phyloP scores from a whole-genome alignment of 768 basidiomycete genomes.

The Hortiboletus flavorubellus region DNA sequence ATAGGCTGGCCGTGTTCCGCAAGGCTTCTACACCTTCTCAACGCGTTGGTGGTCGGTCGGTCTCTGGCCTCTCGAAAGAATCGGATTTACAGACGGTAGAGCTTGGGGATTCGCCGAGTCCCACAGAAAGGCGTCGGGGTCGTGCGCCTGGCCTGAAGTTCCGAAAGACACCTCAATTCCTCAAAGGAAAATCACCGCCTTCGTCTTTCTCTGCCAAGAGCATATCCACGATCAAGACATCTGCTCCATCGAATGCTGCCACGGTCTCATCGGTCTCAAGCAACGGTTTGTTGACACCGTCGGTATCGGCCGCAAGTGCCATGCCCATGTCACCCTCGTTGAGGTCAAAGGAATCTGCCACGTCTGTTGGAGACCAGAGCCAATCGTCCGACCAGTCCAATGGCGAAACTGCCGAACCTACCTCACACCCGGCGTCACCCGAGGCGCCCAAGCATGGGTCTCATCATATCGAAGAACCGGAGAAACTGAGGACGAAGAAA shows the following conservation, averaged over 20 bases:
- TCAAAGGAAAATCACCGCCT: constrained; percentile 65
- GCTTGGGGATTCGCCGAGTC: constrained; percentile 41
- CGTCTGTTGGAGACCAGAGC: constrained; percentile 68
- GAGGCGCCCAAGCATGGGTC: constrained; percentile 31
- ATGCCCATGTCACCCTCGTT: constrained; percentile 59
- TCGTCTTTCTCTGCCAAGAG: constrained; percentile 36
- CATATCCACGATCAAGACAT: constrained; percentile 32
- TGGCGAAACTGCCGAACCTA: constrained; percentile 38
- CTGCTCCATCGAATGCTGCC: constrained; percentile 43
- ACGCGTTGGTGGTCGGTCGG: constrained; percentile 42
- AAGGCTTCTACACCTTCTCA: constrained; percentile 69
- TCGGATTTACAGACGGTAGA: constrained; percentile 44
- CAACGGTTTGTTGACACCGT: constrained; percentile 57
- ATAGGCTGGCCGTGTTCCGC: constrained; percentile 80
- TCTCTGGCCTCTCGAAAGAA: constrained; percentile 57
- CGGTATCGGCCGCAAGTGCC: constrained; percentile 51
- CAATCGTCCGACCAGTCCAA: constrained; percentile 72
- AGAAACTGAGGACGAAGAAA: constrained; percentile 69
- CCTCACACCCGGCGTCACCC: constrained; percentile 25
- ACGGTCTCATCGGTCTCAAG: constrained; percentile 39
- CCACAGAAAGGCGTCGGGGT: constrained; percentile 59
- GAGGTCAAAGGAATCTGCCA: constrained; percentile 76
- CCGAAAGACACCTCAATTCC: constrained; percentile 71
- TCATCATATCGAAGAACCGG: constrained; percentile 41
- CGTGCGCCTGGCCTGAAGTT: constrained; percentile 66